Evolutionary conservation across 768 basidiomycete genomes (phyloP).

Genomic region (Mycena kentingensis): DNA sequence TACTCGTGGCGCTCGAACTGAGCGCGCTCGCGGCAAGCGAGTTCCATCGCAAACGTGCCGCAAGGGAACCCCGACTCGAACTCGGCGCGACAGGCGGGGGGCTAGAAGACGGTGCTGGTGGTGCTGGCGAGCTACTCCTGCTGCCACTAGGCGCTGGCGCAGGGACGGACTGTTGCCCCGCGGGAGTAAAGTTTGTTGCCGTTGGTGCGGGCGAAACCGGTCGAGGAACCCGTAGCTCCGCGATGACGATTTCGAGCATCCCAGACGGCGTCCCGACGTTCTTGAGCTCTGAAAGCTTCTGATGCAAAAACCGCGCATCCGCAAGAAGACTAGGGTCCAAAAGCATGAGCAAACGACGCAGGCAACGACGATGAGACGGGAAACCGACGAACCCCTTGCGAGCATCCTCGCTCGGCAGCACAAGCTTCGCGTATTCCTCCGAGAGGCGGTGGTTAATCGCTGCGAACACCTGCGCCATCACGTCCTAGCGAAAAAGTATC

Average conservation of each 20-base stretch:
- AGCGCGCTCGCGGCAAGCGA: conserved; percentile 16
- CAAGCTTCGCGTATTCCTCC: conserved; percentile 82
- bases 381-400: conserved; percentile 70
- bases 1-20: conserved; percentile 6
- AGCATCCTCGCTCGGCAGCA: conserved; percentile 79
- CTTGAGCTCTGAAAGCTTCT: conserved; percentile 73
- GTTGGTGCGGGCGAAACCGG: conserved; percentile 24
- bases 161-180: conserved; percentile 2
- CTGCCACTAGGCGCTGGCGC: not conserved
- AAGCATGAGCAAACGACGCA: conserved; percentile 12
- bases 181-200: conserved; percentile 18
- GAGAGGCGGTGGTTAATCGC: conserved; percentile 89
- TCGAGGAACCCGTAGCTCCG: conserved; percentile 69
- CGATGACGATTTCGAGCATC: conserved; percentile 84
- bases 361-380: conserved; percentile 6
- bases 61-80: conserved; percentile 53
- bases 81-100: conserved; percentile 30
- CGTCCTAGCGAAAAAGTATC: conserved; percentile 53
- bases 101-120: conserved; percentile 22
- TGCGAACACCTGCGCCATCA: conserved; percentile 94
- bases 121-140: not conserved
- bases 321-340: conserved; percentile 61
- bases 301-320: conserved; percentile 77
- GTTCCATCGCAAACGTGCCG: conserved; percentile 23
- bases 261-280: conserved; percentile 70